Percentiles rank a stretch among this genome's conserved stretches.
These are phyloP conservation scores for Juglanconis oblonga DNA, from an alignment of 2,329 filamentous ascomycete species.

Conservation along the genomic window DNA sequence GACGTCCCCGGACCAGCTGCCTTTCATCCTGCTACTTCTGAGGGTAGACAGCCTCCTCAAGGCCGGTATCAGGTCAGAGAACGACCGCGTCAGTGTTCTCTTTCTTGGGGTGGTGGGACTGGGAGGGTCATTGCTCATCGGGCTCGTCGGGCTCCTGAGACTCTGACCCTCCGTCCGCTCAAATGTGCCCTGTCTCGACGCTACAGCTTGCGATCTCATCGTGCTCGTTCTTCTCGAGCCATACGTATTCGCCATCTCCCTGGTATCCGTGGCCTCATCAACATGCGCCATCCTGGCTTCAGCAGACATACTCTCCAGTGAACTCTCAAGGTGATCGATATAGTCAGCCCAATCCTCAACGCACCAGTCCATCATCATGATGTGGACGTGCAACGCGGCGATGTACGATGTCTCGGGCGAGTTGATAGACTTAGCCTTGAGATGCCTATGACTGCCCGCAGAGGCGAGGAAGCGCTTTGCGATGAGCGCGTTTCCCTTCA, in stretches of 20 bases:
- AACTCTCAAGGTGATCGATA: background rate
- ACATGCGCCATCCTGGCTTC: background rate
- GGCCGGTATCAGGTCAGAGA: background rate
- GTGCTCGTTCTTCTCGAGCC: background rate
- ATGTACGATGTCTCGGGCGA: background rate
- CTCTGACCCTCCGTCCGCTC: background rate
- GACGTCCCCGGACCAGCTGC: background rate
- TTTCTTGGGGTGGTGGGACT: background rate
- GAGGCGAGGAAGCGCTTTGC: background rate
- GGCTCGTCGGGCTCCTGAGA: background rate
- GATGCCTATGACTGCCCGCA: background rate
- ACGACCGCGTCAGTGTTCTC: background rate
- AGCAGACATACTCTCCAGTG: background rate
- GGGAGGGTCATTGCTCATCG: background rate
- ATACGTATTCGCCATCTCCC: background rate
- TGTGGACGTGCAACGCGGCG: background rate
- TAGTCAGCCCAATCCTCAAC: background rate
- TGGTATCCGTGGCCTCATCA: background rate
- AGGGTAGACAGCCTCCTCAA: background rate
- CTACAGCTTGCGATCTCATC: background rate
- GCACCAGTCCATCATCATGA: background rate
- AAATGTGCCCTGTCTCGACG: background rate
- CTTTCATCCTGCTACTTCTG: background rate
- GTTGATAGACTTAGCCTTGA: background rate
- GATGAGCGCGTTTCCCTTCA: conserved; percentile 7